Evolutionary conservation across 139 green algal species (phyloP).

Genomic region (Pleodorina starrii): DNA sequence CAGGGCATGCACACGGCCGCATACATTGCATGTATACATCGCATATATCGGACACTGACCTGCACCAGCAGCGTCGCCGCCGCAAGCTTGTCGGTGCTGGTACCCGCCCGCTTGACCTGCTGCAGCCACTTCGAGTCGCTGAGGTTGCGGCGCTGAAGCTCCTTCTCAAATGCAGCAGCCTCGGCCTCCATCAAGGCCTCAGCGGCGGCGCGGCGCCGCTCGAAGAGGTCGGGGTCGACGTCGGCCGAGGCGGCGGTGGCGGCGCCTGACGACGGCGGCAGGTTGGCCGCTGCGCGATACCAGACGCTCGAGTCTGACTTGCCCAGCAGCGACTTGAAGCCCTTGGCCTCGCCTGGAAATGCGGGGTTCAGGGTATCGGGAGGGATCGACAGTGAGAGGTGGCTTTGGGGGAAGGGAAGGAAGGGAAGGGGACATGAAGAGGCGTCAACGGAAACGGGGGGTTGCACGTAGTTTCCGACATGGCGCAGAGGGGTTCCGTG

Average conservation of each 20-base stretch:
- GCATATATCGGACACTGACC: too few relatives aligned
- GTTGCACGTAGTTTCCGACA: too few relatives aligned
- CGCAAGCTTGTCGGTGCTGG: slow-evolving; percentile 86
- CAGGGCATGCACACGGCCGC: too few relatives aligned
- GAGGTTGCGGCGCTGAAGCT: slow-evolving; percentile 63
- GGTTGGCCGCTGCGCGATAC: slow-evolving; percentile 69
- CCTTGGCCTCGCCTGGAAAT: slow-evolving; percentile 58
- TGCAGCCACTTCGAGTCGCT: slow-evolving; percentile 82
- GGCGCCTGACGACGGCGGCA: slow-evolving; percentile 54
- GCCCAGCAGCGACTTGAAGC: slow-evolving; percentile 70
- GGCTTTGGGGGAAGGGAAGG: too few relatives aligned
- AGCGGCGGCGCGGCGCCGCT: slow-evolving; percentile 26
- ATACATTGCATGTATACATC: too few relatives aligned
- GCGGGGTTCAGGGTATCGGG: too few relatives aligned
- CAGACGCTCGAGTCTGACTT: slow-evolving; percentile 75
- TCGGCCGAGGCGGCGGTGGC: not conserved
- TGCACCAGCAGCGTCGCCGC: slow-evolving; percentile 90
- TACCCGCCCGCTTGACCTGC: slow-evolving; percentile 81
- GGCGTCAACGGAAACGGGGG: too few relatives aligned
- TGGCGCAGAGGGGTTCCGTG: too few relatives aligned
- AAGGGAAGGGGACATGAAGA: too few relatives aligned
- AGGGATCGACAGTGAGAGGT: too few relatives aligned
- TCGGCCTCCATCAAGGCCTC: slow-evolving; percentile 72
- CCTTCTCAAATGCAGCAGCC: slow-evolving; percentile 72
- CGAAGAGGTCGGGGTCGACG: slow-evolving; percentile 50